phyloP scores from a whole-genome alignment of 2,329 filamentous ascomycete genomes.

The Epichloe hybrida region DNA sequence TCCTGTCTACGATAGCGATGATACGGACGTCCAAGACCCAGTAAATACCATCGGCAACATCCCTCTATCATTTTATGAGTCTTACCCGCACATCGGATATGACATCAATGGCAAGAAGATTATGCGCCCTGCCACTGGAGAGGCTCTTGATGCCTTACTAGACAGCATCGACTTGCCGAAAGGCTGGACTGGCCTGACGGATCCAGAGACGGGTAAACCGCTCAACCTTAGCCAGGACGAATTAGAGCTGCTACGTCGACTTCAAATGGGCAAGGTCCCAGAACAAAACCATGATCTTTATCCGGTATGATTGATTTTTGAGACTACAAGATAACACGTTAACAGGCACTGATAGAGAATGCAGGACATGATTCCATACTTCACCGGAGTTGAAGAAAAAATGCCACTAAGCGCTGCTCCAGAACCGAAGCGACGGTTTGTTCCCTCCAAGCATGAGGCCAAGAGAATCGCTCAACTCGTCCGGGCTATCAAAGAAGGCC shows the following conservation, averaged over 20 bases:
- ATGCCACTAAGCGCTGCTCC: slow-evolving; percentile 94
- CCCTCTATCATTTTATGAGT: slow-evolving; percentile 87
- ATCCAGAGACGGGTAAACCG: slow-evolving; percentile 86
- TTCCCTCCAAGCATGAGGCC: slow-evolving; percentile 93
- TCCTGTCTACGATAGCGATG: slow-evolving; percentile 90
- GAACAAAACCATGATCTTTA: slow-evolving; percentile 89
- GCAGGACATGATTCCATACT: slow-evolving; percentile 80
- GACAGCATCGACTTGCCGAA: slow-evolving; percentile 95
- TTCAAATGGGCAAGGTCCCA: slow-evolving; percentile 80
- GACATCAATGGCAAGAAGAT: slow-evolving; percentile 98
- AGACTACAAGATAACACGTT: neutral
- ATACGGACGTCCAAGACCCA: slow-evolving; percentile 66
- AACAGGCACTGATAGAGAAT: neutral
- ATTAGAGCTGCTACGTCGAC: slow-evolving; percentile 71
- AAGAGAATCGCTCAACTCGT: slow-evolving; percentile 97
- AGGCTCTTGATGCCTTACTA: slow-evolving; percentile 82
- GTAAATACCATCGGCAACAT: slow-evolving; percentile 94
- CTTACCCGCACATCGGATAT: slow-evolving; percentile 96
- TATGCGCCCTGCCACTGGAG: slow-evolving; percentile 84
- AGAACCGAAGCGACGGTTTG: slow-evolving; percentile 87
- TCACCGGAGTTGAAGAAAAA: slow-evolving; percentile 75
- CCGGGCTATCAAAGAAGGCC: slow-evolving; percentile 84
- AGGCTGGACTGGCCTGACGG: slow-evolving; percentile 92
- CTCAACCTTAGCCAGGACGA: slow-evolving; percentile 79
- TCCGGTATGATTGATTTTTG: slow-evolving; percentile 42